phyloP scores from a whole-genome alignment of 495 filamentous ascomycete genomes.

The Lindgomyces ingoldianus region DNA sequence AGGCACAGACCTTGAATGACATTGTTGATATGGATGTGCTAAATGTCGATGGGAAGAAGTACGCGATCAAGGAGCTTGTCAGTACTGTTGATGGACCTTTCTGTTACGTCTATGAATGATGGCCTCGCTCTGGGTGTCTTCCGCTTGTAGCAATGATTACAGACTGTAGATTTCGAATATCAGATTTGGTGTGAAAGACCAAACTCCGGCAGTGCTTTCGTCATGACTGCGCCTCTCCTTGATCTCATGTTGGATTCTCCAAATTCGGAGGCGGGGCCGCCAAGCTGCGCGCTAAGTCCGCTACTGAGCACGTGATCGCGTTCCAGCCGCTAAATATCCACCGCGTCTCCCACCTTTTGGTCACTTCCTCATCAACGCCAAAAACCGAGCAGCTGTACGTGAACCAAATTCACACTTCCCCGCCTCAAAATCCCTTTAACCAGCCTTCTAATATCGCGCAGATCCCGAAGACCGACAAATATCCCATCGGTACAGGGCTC shows the following conservation, averaged over 20 bases:
- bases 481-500: not conserved
- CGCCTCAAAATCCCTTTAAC: not conserved
- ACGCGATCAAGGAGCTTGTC: slow-evolving; percentile 50
- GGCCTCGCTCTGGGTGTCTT: not conserved
- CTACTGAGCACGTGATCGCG: slow-evolving; percentile 3
- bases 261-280: not conserved
- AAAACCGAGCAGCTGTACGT: slow-evolving; percentile 12
- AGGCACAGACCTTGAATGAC: slow-evolving; percentile 48
- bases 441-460: slow-evolving; percentile 5
- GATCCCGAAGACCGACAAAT: slow-evolving; percentile 32
- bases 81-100: slow-evolving; percentile 53
- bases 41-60: slow-evolving; percentile 45
- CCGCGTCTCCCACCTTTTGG: not conserved
- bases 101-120: slow-evolving; percentile 54
- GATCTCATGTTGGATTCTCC: not conserved
- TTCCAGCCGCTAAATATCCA: not conserved
- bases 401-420: not conserved
- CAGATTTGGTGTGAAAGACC: not conserved
- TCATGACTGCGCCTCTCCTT: not conserved
- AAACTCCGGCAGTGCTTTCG: not conserved
- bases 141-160: not conserved
- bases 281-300: not conserved
- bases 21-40: slow-evolving; percentile 45
- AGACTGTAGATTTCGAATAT: not conserved
- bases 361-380: not conserved